Conservation (phyloP, 176 grass and related monocot genomes). For the Rhipidocladum racemiflorum region DNA sequence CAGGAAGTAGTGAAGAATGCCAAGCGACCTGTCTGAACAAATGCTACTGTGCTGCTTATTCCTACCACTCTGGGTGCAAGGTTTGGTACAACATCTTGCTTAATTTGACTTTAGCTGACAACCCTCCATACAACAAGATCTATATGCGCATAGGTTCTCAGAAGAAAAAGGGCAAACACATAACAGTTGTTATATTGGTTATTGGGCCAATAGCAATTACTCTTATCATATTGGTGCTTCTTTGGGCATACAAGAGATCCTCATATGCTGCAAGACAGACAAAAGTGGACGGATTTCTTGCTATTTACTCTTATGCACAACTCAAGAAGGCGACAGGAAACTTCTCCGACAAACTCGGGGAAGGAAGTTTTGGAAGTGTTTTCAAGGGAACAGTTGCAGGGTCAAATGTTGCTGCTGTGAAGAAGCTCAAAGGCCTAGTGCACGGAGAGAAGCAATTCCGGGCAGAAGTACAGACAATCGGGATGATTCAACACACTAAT, state of each 20-base stretch:
- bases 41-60: conserved; percentile 47
- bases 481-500: conserved; percentile 37
- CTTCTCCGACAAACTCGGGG: conserved; percentile 27
- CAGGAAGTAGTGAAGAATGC: conserved; percentile 29
- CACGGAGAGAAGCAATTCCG: conserved; percentile 36
- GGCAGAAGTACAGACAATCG: conserved; percentile 30
- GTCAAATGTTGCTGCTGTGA: conserved; percentile 18
- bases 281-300: conserved; percentile 14
- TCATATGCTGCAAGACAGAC: neutral
- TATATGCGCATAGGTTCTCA: conserved; percentile 28
- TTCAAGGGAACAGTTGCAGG: conserved; percentile 15
- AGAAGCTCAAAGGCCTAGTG: conserved; percentile 18
- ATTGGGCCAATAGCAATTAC: neutral
- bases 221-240: neutral
- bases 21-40: conserved; percentile 21
- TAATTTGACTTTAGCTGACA: conserved; percentile 11
- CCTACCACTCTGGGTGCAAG: conserved; percentile 24
- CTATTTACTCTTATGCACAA: conserved; percentile 18
- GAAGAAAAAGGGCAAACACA: neutral
- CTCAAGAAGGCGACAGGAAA: conserved; percentile 25
- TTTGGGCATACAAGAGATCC: conserved; percentile 16
- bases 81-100: conserved; percentile 31
- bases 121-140: neutral
- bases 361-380: conserved; percentile 35
- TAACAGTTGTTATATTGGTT: neutral